Conservation (phyloP, 2,329 filamentous ascomycete species). For the Paraphaeosphaeria minitans region DNA sequence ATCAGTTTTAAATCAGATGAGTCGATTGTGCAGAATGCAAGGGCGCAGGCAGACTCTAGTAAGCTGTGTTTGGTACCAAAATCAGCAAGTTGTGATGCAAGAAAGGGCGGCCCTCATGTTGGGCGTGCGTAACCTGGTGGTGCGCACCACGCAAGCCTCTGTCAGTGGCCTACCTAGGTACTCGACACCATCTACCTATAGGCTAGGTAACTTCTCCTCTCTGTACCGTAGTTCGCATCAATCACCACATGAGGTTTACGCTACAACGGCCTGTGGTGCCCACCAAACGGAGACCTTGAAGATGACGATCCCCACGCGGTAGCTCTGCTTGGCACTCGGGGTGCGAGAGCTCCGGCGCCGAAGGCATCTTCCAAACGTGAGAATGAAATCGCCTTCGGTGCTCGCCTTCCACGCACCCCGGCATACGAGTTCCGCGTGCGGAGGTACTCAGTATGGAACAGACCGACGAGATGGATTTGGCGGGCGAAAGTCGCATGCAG, state of each 20-base stretch:
- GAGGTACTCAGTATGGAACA: slow-evolving; percentile 30
- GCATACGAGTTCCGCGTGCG: neutral
- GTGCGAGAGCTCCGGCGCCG: slow-evolving; percentile 23
- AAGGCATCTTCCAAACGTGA: slow-evolving; percentile 6
- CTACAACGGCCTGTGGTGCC: neutral
- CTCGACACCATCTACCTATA: neutral
- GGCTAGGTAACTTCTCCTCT: too few relatives aligned
- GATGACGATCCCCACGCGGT: neutral
- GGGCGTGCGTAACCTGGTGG: neutral
- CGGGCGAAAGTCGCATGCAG: slow-evolving; percentile 29
- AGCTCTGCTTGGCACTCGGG: slow-evolving; percentile 17
- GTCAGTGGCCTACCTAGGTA: neutral
- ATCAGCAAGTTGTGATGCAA: neutral
- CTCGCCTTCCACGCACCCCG: slow-evolving; percentile 23
- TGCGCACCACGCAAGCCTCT: slow-evolving; percentile 9
- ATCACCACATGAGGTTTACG: neutral
- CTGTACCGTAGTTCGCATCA: neutral
- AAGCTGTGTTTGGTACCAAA: neutral
- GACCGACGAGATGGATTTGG: slow-evolving; percentile 38
- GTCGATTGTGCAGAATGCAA: neutral
- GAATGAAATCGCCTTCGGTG: neutral
- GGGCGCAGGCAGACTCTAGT: neutral
- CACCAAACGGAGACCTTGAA: neutral
- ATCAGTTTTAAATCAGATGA: neutral
- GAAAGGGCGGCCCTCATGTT: neutral